Evolutionary conservation across 192 early-diverging fungal genomes (phyloP).

Genomic region (Podila horticola): DNA sequence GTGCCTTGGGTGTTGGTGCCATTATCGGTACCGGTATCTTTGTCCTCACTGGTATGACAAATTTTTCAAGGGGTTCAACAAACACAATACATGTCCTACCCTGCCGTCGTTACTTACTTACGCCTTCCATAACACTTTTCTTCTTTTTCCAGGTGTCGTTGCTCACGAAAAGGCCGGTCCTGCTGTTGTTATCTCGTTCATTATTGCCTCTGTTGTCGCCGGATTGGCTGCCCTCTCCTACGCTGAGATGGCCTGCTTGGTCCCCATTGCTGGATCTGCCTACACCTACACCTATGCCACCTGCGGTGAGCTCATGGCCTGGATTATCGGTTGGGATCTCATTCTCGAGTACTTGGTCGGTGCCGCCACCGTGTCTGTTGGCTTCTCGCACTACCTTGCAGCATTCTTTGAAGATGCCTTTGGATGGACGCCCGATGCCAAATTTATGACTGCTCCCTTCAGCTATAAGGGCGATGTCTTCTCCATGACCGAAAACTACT

Average conservation of each 20-base stretch:
- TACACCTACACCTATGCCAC: conserved; percentile 90
- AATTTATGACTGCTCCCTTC: conserved; percentile 76
- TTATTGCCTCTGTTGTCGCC: conserved; percentile 83
- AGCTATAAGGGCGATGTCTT: conserved; percentile 55
- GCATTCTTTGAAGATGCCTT: conserved; percentile 76
- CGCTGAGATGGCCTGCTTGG: conserved; percentile 86
- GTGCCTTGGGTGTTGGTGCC: conserved; percentile 74
- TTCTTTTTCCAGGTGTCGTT: conserved; percentile 58
- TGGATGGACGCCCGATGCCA: conserved; percentile 53
- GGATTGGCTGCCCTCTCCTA: conserved; percentile 85
- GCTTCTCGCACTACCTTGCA: conserved; percentile 84
- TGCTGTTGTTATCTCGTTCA: conserved; percentile 81
- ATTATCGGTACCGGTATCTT: conserved; percentile 90
- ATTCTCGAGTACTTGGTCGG: conserved; percentile 90
- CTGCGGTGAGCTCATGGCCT: conserved; percentile 87
- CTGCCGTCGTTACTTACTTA: neutral
- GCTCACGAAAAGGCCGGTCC: conserved; percentile 85
- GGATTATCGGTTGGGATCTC: conserved; percentile 94
- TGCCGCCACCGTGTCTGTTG: conserved; percentile 82
- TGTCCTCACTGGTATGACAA: conserved; percentile 69
- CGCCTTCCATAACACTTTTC: neutral
- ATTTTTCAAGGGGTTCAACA: neutral
- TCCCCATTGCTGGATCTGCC: conserved; percentile 86
- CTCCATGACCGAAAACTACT: conserved; percentile 54
- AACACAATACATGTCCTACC: neutral